A percentile compares a stretch with the other conserved stretches of the same genome.
Conservation (phyloP, 2,329 filamentous ascomycete species). For the Furcasterigmium furcatum region DNA sequence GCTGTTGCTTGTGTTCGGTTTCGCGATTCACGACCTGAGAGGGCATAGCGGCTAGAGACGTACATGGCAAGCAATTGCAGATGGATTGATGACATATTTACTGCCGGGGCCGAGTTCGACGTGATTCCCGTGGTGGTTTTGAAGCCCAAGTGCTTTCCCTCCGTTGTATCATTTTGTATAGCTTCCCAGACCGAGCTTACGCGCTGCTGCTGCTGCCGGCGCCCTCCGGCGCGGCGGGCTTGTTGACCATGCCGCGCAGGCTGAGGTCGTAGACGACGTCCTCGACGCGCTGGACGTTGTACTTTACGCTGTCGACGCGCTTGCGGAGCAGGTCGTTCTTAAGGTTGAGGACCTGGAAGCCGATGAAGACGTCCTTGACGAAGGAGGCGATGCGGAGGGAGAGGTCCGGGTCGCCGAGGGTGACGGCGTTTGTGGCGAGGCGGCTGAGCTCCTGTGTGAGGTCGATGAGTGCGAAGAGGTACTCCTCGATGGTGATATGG, state of each 20-base stretch:
- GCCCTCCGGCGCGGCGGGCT: constrained; percentile 20
- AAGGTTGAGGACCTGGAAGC: constrained; percentile 94
- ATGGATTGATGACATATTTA: neutral
- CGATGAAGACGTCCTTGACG: constrained; percentile 91
- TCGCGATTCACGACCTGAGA: neutral
- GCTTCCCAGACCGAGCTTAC: no score
- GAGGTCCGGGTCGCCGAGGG: constrained; percentile 80
- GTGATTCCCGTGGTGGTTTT: no score
- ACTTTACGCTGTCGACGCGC: constrained; percentile 91
- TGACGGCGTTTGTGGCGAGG: constrained; percentile 91
- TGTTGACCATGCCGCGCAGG: constrained; percentile 74
- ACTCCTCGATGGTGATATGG: constrained; percentile 96
- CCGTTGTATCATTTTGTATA: no score
- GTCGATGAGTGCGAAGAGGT: constrained; percentile 82
- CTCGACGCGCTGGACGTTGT: constrained; percentile 95
- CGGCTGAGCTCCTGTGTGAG: constrained; percentile 89
- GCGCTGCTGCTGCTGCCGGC: no score
- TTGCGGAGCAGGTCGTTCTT: constrained; percentile 92
- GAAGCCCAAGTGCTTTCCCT: no score
- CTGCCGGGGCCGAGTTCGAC: no score
- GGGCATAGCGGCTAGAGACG: neutral
- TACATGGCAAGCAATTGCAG: constrained; percentile 10
- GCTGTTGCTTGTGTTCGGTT: constrained; percentile 2
- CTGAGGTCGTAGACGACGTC: constrained; percentile 97
- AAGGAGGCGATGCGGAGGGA: constrained; percentile 88